A percentile compares a stretch with the other conserved stretches of the same genome.
Conservation (phyloP, 129 eudicot genomes). For the Centella asiatica region DNA sequence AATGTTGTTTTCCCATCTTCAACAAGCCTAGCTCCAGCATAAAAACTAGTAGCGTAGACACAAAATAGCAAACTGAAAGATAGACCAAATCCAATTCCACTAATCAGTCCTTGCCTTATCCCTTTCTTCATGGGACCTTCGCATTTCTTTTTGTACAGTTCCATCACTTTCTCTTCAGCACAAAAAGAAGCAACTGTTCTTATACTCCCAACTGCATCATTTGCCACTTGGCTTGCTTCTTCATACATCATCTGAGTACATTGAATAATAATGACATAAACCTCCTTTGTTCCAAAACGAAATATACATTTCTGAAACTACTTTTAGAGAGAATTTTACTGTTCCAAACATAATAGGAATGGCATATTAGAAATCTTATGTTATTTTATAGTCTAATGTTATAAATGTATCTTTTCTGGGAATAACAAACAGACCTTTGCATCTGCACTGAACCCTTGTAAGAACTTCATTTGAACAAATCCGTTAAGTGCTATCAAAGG, state of each 20-base stretch:
- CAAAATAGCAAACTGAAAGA: slow-evolving; percentile 46
- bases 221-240: slow-evolving; percentile 90
- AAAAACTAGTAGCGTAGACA: slow-evolving; percentile 65
- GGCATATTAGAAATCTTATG: too few relatives aligned
- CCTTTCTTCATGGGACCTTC: slow-evolving; percentile 68
- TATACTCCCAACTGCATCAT: slow-evolving; percentile 88
- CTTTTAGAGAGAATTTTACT: too few relatives aligned
- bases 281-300: too few relatives aligned
- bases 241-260: slow-evolving; percentile 62
- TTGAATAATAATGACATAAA: too few relatives aligned
- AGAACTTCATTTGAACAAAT: slow-evolving; percentile 56
- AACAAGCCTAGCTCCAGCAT: slow-evolving; percentile 66
- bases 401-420: too few relatives aligned
- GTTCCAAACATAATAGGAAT: too few relatives aligned
- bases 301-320: too few relatives aligned
- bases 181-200: slow-evolving; percentile 89
- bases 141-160: slow-evolving; percentile 51
- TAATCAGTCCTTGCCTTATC: slow-evolving; percentile 66
- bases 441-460: slow-evolving; percentile 87
- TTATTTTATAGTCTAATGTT: too few relatives aligned
- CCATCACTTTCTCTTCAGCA: slow-evolving; percentile 76
- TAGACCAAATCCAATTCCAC: slow-evolving; percentile 72
- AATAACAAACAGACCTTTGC: slow-evolving; percentile 54
- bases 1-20: slow-evolving; percentile 55
- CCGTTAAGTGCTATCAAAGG: slow-evolving; percentile 69